A percentile compares a stretch with the other conserved stretches of the same genome.
Evolutionary conservation across 2,329 filamentous ascomycete species (phyloP).

Genomic region (Fusarium globosum): DNA sequence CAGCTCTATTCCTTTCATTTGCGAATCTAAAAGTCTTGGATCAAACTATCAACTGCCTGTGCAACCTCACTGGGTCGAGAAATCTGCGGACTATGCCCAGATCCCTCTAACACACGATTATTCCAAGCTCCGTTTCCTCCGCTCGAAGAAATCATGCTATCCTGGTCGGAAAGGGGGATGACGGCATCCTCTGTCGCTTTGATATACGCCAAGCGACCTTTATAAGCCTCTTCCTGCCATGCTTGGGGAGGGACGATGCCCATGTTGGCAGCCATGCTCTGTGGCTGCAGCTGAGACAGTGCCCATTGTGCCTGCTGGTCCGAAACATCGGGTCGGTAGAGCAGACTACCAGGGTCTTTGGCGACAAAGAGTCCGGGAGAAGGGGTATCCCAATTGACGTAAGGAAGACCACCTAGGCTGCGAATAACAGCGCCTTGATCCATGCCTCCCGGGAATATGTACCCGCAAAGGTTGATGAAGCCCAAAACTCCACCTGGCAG

Average conservation of each 20-base stretch:
- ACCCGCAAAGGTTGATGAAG: background rate
- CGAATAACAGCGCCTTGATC: background rate
- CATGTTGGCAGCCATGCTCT: background rate
- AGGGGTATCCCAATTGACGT: background rate
- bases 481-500: background rate
- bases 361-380: background rate
- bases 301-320: background rate
- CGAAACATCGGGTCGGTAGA: background rate
- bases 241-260: background rate
- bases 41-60: background rate
- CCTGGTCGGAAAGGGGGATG: background rate
- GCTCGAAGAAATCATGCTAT: background rate
- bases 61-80: background rate
- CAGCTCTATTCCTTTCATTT: rapidly evolving
- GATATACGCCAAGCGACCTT: background rate
- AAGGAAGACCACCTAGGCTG: background rate
- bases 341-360: background rate
- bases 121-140: background rate
- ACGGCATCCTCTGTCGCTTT: background rate
- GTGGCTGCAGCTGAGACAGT: background rate
- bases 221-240: background rate
- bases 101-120: background rate
- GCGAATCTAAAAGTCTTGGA: background rate
- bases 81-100: background rate
- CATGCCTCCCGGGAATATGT: background rate